Percentiles rank a stretch among this genome's conserved stretches.
phyloP scores from a whole-genome alignment of 2,329 filamentous ascomycete genomes.

The Trichoderma sp. region DNA sequence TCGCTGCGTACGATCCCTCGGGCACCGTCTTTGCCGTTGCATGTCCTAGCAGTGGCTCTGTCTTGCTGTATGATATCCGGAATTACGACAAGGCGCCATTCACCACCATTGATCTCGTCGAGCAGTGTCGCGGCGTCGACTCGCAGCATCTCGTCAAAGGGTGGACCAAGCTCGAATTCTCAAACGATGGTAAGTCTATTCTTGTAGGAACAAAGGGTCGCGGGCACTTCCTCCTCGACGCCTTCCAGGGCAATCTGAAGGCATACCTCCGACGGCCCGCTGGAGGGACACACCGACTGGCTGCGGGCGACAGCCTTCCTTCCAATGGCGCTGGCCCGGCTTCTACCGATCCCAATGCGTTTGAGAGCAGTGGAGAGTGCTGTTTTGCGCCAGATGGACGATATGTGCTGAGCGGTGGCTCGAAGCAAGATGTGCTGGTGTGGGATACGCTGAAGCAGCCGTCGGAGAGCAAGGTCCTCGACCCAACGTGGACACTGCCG shows the following conservation, averaged over 20 bases:
- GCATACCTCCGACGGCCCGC: conserved; percentile 67
- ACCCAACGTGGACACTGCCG: conserved; percentile 64
- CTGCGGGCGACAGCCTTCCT: conserved; percentile 51
- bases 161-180: conserved; percentile 94
- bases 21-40: conserved; percentile 89
- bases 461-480: conserved; percentile 59
- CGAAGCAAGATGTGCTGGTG: conserved; percentile 70
- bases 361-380: conserved; percentile 72
- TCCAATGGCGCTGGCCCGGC: conserved; percentile 29
- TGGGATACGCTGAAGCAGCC: conserved; percentile 75
- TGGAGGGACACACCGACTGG: conserved; percentile 55
- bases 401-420: conserved; percentile 78
- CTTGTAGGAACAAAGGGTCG: conserved; percentile 80
- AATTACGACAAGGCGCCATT: conserved; percentile 94
- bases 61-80: conserved; percentile 89
- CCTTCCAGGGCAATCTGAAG: conserved; percentile 79
- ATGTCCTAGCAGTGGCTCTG: conserved; percentile 73
- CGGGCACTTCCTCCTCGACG: conserved; percentile 91
- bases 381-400: conserved; percentile 89
- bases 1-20: conserved; percentile 89
- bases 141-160: conserved; percentile 63
- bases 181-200: conserved; percentile 88
- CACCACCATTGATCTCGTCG: conserved; percentile 76
- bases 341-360: conserved; percentile 40
- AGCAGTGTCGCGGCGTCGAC: conserved; percentile 52